A percentile compares a stretch with the other conserved stretches of the same genome.
Conservation (phyloP, 768 basidiomycete species). For the Tremella fuciformis region DNA sequence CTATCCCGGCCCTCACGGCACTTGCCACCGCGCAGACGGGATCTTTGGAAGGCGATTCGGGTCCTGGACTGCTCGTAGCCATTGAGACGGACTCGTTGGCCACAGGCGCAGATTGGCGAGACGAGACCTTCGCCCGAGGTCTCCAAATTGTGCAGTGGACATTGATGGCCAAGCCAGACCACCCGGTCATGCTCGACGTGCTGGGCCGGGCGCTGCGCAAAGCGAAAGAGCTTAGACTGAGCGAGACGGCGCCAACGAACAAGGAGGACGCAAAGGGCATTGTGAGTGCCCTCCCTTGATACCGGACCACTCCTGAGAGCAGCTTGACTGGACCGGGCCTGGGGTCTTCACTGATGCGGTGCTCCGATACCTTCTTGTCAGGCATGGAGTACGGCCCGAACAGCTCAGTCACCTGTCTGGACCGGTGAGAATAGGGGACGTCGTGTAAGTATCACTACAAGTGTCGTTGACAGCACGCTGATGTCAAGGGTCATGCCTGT, state of each 20-base stretch:
- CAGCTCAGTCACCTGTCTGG: constrained; percentile 10
- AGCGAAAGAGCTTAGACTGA: constrained; percentile 13
- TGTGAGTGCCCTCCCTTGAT: constrained; percentile 8
- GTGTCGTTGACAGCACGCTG: neutral
- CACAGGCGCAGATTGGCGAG: constrained; percentile 21
- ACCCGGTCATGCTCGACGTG: constrained; percentile 38
- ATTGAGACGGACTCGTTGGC: constrained; percentile 26
- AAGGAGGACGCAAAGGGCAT: constrained; percentile 10
- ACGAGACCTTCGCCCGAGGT: constrained; percentile 25
- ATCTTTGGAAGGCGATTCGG: neutral
- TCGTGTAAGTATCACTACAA: constrained; percentile 5
- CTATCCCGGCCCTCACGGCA: constrained; percentile 11
- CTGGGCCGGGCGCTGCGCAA: constrained; percentile 22
- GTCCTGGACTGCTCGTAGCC: constrained; percentile 25
- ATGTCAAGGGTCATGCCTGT: constrained; percentile 28
- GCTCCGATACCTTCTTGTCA: constrained; percentile 19
- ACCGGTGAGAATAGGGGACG: constrained; percentile 15
- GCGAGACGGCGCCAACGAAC: neutral
- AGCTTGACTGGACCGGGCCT: constrained; percentile 35
- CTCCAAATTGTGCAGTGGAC: constrained; percentile 41
- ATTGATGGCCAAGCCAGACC: constrained; percentile 25
- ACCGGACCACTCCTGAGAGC: neutral
- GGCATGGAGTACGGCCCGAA: constrained; percentile 16
- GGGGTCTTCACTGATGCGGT: constrained; percentile 31
- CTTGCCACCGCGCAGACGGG: neutral